Conservation (phyloP, 2,329 filamentous ascomycete genomes). For the Exophiala aquamarina region DNA sequence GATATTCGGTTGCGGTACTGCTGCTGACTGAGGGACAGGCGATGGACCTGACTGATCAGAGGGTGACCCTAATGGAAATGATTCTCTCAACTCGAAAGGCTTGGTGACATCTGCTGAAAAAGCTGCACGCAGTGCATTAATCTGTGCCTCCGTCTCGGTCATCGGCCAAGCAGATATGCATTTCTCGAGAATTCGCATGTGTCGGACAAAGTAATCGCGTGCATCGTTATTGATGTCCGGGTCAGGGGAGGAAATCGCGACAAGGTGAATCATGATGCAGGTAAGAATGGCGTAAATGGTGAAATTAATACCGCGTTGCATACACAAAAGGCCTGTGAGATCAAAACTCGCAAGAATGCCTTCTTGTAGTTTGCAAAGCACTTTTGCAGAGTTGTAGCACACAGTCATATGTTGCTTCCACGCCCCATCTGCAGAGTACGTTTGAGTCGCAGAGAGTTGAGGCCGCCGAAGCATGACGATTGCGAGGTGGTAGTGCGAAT, state of each 20-base stretch:
- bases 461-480: constrained; percentile 86
- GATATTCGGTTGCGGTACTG: constrained; percentile 46
- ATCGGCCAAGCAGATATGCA: constrained; percentile 82
- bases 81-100: constrained; percentile 84
- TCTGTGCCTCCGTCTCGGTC: constrained; percentile 85
- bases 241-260: constrained; percentile 90
- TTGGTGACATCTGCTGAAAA: constrained; percentile 85
- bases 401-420: constrained; percentile 89
- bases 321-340: constrained; percentile 77
- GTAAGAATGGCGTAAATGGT: constrained; percentile 90
- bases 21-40: constrained; percentile 51
- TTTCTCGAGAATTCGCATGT: constrained; percentile 89
- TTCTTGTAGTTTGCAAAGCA: constrained; percentile 83
- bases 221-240: constrained; percentile 83
- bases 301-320: constrained; percentile 93
- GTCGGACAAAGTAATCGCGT: constrained; percentile 82
- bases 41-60: constrained; percentile 60
- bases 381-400: constrained; percentile 81
- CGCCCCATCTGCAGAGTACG: constrained; percentile 65
- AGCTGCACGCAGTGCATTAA: constrained; percentile 82
- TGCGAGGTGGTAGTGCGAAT: constrained; percentile 82
- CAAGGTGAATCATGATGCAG: constrained; percentile 88
- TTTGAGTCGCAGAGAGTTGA: constrained; percentile 76
- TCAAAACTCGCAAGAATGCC: constrained; percentile 75
- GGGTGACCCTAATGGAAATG: constrained; percentile 83